Conservation (phyloP, 1,284 basidiomycete species). For the Rhodotorula sp. region DNA sequence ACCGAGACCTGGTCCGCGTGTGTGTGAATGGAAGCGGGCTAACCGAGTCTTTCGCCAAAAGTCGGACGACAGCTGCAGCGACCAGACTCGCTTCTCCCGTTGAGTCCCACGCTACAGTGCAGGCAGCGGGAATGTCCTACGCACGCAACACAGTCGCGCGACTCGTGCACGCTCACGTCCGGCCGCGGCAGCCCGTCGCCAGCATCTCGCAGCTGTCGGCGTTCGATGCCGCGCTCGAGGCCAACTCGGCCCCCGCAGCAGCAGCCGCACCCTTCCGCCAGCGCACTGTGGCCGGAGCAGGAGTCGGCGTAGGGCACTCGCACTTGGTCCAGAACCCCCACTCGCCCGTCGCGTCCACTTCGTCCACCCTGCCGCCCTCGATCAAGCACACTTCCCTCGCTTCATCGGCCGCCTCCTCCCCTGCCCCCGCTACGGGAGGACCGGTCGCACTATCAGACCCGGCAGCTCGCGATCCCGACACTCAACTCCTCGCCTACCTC, state of each 20-base stretch:
- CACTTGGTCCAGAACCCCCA: background rate
- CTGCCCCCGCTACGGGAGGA: conserved; percentile 4
- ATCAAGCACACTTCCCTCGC: conserved; percentile 2
- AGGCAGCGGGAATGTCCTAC: background rate
- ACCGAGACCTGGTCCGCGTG: no score
- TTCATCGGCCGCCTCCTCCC: conserved; percentile 9
- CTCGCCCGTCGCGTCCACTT: background rate
- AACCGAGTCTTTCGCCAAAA: no score
- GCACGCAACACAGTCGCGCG: background rate
- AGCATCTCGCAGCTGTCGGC: background rate
- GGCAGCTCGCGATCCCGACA: conserved; percentile 38
- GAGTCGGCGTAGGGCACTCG: background rate
- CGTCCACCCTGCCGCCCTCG: background rate
- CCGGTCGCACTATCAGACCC: conserved; percentile 14
- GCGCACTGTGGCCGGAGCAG: background rate
- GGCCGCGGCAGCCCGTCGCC: background rate
- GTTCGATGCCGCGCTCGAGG: conserved; percentile 6
- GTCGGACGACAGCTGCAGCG: background rate
- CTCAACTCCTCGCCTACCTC: conserved; percentile 47
- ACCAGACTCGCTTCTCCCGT: background rate
- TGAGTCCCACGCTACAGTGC: background rate
- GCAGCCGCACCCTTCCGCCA: background rate
- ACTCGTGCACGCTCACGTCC: background rate
- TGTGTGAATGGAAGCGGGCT: no score
- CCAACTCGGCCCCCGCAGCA: conserved; percentile 1